Evolutionary conservation across 2,329 filamentous ascomycete species (phyloP).

Genomic region (Lecanosticta acicola): DNA sequence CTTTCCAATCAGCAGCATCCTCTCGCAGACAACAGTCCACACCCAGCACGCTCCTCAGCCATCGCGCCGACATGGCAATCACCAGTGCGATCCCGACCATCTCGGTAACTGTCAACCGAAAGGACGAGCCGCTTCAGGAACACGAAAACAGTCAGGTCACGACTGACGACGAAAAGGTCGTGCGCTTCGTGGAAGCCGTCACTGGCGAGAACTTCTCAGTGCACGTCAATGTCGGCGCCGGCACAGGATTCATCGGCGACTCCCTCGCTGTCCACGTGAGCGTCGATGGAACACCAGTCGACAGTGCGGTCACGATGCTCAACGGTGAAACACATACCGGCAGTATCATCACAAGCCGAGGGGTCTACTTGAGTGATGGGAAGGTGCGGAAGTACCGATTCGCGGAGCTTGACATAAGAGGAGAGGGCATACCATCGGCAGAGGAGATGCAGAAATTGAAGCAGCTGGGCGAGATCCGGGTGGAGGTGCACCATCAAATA

Average conservation of each 20-base stretch:
- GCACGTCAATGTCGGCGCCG: constrained; percentile 3
- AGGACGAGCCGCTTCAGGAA: background rate
- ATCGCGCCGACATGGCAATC: background rate
- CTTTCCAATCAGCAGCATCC: no score
- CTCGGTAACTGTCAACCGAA: background rate
- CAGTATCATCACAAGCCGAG: background rate
- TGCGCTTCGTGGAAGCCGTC: constrained; percentile 21
- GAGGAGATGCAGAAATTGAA: background rate
- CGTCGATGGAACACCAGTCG: constrained; percentile 13
- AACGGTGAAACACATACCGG: background rate
- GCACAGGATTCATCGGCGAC: constrained; percentile 11
- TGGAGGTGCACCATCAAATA: constrained; percentile 6
- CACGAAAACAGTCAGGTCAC: background rate
- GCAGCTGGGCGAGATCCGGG: constrained; percentile 11
- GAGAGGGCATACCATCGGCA: background rate
- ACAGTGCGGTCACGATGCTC: background rate
- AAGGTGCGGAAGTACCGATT: constrained; percentile 9
- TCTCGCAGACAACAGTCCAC: no score
- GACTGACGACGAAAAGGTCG: constrained; percentile 9
- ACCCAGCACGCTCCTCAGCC: no score
- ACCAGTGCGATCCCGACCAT: background rate
- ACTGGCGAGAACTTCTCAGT: constrained; percentile 19
- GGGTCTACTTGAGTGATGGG: background rate
- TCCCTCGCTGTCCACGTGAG: constrained; percentile 7
- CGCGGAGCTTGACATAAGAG: background rate